A percentile compares a stretch with the other conserved stretches of the same genome.
Evolutionary conservation across 306 rosid species (phyloP).

Genomic region (Lathyrus oleraceus): DNA sequence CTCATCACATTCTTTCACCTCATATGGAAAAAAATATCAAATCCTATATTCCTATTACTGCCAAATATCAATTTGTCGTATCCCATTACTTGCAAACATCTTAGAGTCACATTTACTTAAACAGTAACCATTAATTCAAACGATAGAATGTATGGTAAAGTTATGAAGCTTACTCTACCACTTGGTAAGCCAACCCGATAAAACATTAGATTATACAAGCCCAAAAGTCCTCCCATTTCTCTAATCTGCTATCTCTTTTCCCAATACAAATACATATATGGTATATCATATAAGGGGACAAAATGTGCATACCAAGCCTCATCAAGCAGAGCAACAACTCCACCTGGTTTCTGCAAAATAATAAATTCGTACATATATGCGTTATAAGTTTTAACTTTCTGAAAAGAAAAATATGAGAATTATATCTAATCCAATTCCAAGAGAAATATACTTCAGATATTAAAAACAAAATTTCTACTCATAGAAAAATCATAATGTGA

Average conservation of each 20-base stretch:
- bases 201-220: conserved; percentile 6
- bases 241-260: conserved; percentile 25
- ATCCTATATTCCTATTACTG: neutral
- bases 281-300: conserved; percentile 14
- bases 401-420: conserved; percentile 16
- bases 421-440: conserved; percentile 14
- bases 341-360: conserved; percentile 85
- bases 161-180: conserved; percentile 30
- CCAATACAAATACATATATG: conserved; percentile 17
- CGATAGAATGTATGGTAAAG: neutral
- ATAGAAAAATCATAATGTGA: conserved; percentile 17
- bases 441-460: conserved; percentile 27
- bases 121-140: neutral
- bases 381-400: conserved; percentile 17
- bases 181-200: conserved; percentile 12
- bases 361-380: conserved; percentile 13
- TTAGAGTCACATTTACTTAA: conserved; percentile 4
- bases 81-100: conserved; percentile 30
- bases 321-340: conserved; percentile 85
- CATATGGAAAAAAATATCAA: conserved; percentile 15
- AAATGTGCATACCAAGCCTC: conserved; percentile 85
- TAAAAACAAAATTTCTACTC: conserved; percentile 17
- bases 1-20: conserved; percentile 15
- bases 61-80: conserved; percentile 14
- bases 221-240: conserved; percentile 2